A percentile compares a stretch with the other conserved stretches of the same genome.
phyloP scores from a whole-genome alignment of 768 basidiomycete species.

The Cubamyces lactineus region DNA sequence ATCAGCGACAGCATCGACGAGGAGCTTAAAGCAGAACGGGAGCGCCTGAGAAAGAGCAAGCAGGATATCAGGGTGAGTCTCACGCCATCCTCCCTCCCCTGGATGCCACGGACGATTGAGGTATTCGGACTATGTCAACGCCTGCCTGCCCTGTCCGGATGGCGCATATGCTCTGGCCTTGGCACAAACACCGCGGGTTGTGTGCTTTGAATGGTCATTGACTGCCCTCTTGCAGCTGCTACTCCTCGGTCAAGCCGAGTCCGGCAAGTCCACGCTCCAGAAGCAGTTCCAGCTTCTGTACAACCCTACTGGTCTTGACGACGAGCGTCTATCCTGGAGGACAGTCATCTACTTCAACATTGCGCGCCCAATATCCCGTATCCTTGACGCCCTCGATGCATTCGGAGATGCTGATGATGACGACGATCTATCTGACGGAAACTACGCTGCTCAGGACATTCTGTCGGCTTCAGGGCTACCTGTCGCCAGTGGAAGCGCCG shows the following conservation, averaged over 20 bases:
- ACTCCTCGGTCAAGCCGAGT: conserved; percentile 77
- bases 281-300: conserved; percentile 87
- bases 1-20: conserved; percentile 85
- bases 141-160: not conserved
- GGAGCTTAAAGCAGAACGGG: conserved; percentile 70
- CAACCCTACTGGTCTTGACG: conserved; percentile 68
- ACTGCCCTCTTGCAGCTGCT: conserved; percentile 71
- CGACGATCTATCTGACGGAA: conserved; percentile 54
- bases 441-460: conserved; percentile 9
- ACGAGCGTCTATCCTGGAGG: conserved; percentile 74
- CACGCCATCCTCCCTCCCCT: conserved; percentile 28
- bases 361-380: conserved; percentile 43
- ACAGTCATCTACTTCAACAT: conserved; percentile 85
- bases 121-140: not conserved
- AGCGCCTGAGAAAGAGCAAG: conserved; percentile 63
- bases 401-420: conserved; percentile 46
- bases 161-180: conserved; percentile 40
- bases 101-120: not conserved
- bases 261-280: conserved; percentile 81
- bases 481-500: conserved; percentile 10
- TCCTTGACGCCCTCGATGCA: conserved; percentile 38
- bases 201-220: conserved; percentile 58
- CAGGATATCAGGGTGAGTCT: conserved; percentile 71
- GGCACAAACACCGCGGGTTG: not conserved
- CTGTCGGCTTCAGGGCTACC: conserved; percentile 8